Evolutionary conservation across 2,329 filamentous ascomycete species (phyloP).

Genomic region (Aspergillus tamarii): DNA sequence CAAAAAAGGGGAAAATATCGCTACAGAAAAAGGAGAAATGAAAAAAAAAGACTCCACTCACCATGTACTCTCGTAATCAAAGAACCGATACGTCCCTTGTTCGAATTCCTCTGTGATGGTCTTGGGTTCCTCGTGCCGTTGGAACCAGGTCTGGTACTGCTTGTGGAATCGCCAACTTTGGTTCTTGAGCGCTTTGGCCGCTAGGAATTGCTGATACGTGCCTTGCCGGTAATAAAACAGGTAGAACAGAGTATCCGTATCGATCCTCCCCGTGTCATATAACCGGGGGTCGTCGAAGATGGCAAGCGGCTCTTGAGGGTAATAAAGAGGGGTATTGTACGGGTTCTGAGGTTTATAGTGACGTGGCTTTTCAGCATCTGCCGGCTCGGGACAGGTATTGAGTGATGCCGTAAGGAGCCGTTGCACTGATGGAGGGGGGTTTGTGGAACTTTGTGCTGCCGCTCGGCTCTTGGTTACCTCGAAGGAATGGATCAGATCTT

Average conservation of each 20-base stretch:
- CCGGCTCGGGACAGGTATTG: slow-evolving; percentile 70
- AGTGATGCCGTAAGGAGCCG: slow-evolving; percentile 77
- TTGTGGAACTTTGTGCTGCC: slow-evolving; percentile 44
- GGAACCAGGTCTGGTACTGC: slow-evolving; percentile 99
- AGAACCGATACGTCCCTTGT: slow-evolving; percentile 98
- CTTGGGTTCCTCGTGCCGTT: slow-evolving; percentile 97
- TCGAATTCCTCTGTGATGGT: slow-evolving; percentile 98
- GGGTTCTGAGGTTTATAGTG: slow-evolving; percentile 83
- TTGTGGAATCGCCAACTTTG: slow-evolving; percentile 99
- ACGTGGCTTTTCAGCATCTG: slow-evolving; percentile 79
- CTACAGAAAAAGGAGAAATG: slow-evolving; percentile 12
- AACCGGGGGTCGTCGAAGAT: slow-evolving; percentile 90
- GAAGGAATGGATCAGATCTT: slow-evolving; percentile 89
- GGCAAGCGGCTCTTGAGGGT: slow-evolving; percentile 86
- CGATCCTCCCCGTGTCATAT: slow-evolving; percentile 75
- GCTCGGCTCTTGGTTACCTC: slow-evolving; percentile 77
- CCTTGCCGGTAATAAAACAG: slow-evolving; percentile 99
- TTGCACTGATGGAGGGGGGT: slow-evolving; percentile 67
- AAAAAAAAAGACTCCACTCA: slow-evolving; percentile 52
- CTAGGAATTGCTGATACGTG: slow-evolving; percentile 91
- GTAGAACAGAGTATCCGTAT: slow-evolving; percentile 96
- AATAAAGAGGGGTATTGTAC: slow-evolving; percentile 78
- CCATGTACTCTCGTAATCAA: slow-evolving; percentile 99
- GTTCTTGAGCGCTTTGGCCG: slow-evolving; percentile 94
- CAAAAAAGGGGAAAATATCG: background rate